Evolutionary conservation across 2,329 filamentous ascomycete species (phyloP).

Genomic region (Stachybotrys echinatus): DNA sequence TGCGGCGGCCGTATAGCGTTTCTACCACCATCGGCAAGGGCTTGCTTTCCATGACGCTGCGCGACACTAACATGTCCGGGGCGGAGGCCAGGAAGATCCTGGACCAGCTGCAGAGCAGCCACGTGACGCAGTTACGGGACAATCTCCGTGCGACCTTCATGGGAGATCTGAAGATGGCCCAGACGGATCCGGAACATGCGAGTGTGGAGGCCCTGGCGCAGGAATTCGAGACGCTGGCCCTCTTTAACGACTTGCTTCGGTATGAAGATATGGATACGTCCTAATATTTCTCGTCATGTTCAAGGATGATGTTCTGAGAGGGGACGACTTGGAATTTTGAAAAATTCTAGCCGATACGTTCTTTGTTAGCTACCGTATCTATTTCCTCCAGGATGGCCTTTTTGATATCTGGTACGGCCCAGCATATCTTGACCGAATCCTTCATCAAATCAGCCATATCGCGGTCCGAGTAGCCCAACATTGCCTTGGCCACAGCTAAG

Average conservation of each 20-base stretch:
- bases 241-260: slow-evolving; percentile 21
- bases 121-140: slow-evolving; percentile 8
- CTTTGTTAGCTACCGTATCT: too few relatives aligned
- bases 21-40: slow-evolving; percentile 26
- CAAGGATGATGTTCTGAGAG: too few relatives aligned
- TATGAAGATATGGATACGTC: background rate
- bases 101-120: slow-evolving; percentile 14
- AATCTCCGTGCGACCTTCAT: slow-evolving; percentile 26
- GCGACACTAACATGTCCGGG: slow-evolving; percentile 22
- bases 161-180: slow-evolving; percentile 23
- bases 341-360: too few relatives aligned
- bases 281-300: too few relatives aligned
- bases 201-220: slow-evolving; percentile 22
- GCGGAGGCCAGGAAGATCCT: slow-evolving; percentile 20
- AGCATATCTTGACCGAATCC: slow-evolving; percentile 39
- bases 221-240: slow-evolving; percentile 20
- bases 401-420: slow-evolving; percentile 34
- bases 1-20: slow-evolving; percentile 28
- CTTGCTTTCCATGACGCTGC: slow-evolving; percentile 29
- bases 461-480: slow-evolving; percentile 26
- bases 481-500: slow-evolving; percentile 39
- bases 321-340: too few relatives aligned
- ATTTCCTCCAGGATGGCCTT: slow-evolving; percentile 11
- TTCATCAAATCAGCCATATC: slow-evolving; percentile 19
- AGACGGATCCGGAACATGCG: slow-evolving; percentile 22